Percentiles rank a stretch among this genome's conserved stretches.
Evolutionary conservation across 768 basidiomycete genomes (phyloP).

Genomic region (Termitomyces titanicus): DNA sequence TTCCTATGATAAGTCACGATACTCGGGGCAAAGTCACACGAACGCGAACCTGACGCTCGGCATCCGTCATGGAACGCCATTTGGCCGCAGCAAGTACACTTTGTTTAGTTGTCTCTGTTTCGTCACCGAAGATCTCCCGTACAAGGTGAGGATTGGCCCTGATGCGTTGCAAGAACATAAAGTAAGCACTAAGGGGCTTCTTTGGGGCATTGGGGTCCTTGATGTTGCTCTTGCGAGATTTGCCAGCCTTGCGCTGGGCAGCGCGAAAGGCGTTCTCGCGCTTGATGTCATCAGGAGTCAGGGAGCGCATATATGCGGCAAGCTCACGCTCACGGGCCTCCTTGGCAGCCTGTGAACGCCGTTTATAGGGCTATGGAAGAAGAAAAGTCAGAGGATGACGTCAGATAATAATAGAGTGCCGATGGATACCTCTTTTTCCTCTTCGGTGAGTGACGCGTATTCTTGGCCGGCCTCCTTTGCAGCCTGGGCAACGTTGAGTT

Average conservation of each 20-base stretch:
- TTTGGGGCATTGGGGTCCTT: slow-evolving; percentile 97
- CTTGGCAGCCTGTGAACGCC: slow-evolving; percentile 80
- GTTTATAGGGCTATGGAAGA: slow-evolving; percentile 69
- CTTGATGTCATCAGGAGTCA: slow-evolving; percentile 93
- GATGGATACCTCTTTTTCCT: slow-evolving; percentile 73
- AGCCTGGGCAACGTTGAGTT: slow-evolving; percentile 92
- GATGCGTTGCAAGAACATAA: slow-evolving; percentile 92
- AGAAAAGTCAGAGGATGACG: slow-evolving; percentile 26
- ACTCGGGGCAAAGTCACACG: background rate
- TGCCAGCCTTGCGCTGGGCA: slow-evolving; percentile 90
- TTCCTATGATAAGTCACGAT: slow-evolving; percentile 6
- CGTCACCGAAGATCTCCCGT: slow-evolving; percentile 79
- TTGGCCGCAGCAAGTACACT: slow-evolving; percentile 89
- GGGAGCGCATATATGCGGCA: slow-evolving; percentile 78
- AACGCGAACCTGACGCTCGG: slow-evolving; percentile 76
- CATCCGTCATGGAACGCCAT: slow-evolving; percentile 92
- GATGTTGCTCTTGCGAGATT: slow-evolving; percentile 89
- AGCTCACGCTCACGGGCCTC: slow-evolving; percentile 82
- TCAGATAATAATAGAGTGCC: slow-evolving; percentile 23
- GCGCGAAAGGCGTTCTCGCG: slow-evolving; percentile 90
- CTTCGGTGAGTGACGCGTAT: slow-evolving; percentile 72
- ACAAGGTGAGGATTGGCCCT: slow-evolving; percentile 76
- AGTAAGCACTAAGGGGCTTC: slow-evolving; percentile 92
- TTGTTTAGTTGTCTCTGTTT: slow-evolving; percentile 92
- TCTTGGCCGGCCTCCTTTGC: slow-evolving; percentile 93